Percentiles rank a stretch among this genome's conserved stretches.
These are phyloP conservation scores for Sedum album DNA, from an alignment of 164 flowering plant species.

Conservation along the genomic window DNA sequence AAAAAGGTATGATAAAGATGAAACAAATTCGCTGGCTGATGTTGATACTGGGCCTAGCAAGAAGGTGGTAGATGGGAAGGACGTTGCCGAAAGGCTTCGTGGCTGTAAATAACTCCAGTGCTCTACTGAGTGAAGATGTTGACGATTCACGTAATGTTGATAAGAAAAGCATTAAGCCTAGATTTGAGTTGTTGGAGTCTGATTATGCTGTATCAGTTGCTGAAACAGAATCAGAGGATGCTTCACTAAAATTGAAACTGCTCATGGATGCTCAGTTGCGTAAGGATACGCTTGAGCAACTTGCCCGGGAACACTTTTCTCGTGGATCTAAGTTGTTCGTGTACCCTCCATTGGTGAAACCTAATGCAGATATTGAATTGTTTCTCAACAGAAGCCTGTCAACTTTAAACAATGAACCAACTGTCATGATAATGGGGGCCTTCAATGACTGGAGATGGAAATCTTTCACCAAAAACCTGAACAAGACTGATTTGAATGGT, in stretches of 20 bases:
- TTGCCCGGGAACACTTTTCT: conserved; percentile 48
- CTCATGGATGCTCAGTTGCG: conserved; percentile 38
- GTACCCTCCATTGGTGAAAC: conserved; percentile 58
- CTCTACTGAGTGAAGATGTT: not conserved
- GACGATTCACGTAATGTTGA: conserved; percentile 3
- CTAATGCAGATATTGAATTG: conserved; percentile 64
- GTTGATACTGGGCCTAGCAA: conserved; percentile 20
- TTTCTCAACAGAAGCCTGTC: conserved; percentile 69
- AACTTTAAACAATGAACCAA: conserved; percentile 51
- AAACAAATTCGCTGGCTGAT: conserved; percentile 15
- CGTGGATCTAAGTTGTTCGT: conserved; percentile 53
- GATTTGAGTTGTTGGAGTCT: conserved; percentile 10
- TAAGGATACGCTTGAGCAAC: conserved; percentile 39
- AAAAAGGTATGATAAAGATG: conserved; percentile 32
- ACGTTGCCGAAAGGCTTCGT: conserved; percentile 6
- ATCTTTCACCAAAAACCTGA: conserved; percentile 57
- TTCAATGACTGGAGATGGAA: conserved; percentile 96
- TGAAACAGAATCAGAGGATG: conserved; percentile 18
- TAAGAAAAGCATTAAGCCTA: conserved; percentile 13
- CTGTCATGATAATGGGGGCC: conserved; percentile 78
- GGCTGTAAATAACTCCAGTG: conserved; percentile 1
- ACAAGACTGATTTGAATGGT: conserved; percentile 53
- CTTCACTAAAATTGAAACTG: conserved; percentile 23
- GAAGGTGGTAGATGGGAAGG: conserved; percentile 19
- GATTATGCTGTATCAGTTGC: conserved; percentile 11